Evolutionary conservation across 805 yeast species (phyloP), one percentile per base, ranked within the genome.

Genomic region (Lachancea waltii): DNA sequence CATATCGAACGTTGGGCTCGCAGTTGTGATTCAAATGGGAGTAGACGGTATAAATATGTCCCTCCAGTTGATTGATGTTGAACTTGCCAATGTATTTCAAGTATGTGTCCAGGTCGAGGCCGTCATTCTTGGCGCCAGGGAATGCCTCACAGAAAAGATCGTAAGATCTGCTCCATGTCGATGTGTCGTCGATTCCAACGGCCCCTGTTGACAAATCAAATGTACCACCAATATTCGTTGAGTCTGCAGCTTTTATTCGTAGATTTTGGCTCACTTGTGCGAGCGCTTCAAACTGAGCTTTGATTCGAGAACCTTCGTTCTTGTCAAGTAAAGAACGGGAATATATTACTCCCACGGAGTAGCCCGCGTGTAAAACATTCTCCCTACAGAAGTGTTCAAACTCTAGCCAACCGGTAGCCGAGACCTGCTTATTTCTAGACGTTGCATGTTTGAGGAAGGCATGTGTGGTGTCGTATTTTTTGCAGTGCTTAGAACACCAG

Each of bases 11-110:
- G 50, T 79, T 84, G 2, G 92, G 89, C 28, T 70, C 76, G 63
- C 95, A 85, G 49, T 68, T 69, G 54, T 85, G 95, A 52, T 85
- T 85, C 50, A 85, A 62, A 52, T 82, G 83, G 0, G 92, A 76
- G 44, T 81, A 82, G 7, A 69, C 53, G 43, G 76, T 65, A 54
- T 68, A 85, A 13, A 83, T 51, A 34, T 77, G 73, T 2, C 81
- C 77, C 38, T 78, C 79, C 36, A 80, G 64, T 50, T 83, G 81
- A 60, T 85, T 85, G 49, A 85, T 73, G 58, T 83, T 81, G 53
- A 77, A 81, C 42, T 79, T 73, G 2, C 95, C 95, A 49, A 85
- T 59, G 60, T 75, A 75, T 40, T 58, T 62, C 56, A 82, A 56
- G 51, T 68, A 85, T 42, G 73, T 77, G 23, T 76, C 75, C 46